phyloP scores from a whole-genome alignment of 2,329 filamentous ascomycete species.

The Fusarium pseudocircinatum region DNA sequence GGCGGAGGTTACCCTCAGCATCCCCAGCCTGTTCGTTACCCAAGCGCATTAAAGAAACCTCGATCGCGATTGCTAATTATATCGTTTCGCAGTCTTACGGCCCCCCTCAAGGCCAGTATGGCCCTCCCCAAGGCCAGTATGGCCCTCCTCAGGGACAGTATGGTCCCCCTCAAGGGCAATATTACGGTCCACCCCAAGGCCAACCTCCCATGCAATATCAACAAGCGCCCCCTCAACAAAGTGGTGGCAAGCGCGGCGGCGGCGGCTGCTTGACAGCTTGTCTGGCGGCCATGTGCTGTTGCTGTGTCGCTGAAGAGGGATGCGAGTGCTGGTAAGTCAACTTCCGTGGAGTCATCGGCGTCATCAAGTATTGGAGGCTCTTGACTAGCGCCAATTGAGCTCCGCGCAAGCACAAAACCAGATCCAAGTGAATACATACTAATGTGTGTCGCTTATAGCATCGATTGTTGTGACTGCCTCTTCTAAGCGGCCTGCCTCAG shows the following conservation, averaged over 20 bases:
- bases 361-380: constrained; percentile 11
- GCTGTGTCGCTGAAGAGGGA: constrained; percentile 60
- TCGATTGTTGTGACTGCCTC: constrained; percentile 55
- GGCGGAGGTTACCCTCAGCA: constrained; percentile 52
- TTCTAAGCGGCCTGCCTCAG: constrained; percentile 38
- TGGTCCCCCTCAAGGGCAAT: constrained; percentile 42
- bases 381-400: neutral
- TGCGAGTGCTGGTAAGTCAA: constrained; percentile 59
- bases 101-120: constrained; percentile 42
- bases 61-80: constrained; percentile 22
- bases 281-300: constrained; percentile 61
- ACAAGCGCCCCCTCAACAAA: constrained; percentile 50
- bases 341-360: neutral
- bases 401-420: neutral
- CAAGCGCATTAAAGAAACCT: neutral
- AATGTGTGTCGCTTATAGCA: constrained; percentile 37
- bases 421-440: neutral
- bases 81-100: constrained; percentile 43
- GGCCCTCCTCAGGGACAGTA: constrained; percentile 46
- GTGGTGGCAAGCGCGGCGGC: constrained; percentile 49
- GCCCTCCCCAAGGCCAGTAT: constrained; percentile 42
- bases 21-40: constrained; percentile 51
- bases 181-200: constrained; percentile 48
- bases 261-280: constrained; percentile 58
- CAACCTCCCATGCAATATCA: constrained; percentile 58